Conservation (phyloP, 176 grass and related monocot species). For the Saccharum spontaneum region DNA sequence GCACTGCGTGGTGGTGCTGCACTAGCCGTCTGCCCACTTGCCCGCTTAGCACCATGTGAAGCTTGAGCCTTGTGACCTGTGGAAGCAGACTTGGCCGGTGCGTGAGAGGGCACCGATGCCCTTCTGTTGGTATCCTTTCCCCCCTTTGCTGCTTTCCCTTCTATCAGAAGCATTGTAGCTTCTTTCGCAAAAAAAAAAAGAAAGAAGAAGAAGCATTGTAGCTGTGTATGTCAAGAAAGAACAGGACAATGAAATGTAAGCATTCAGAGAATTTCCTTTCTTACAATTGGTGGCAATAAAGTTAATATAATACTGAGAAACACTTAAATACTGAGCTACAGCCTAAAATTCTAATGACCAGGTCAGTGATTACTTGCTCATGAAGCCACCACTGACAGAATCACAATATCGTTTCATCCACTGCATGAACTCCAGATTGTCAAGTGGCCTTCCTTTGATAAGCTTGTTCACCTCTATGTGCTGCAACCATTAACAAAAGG, state of each 20-base stretch:
- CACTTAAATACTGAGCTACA: neutral
- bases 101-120: conserved; percentile 55
- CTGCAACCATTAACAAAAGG: conserved; percentile 39
- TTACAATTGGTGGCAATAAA: too few species aligned
- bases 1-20: conserved; percentile 26
- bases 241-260: neutral
- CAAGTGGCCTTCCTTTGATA: conserved; percentile 81
- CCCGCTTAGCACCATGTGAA: conserved; percentile 47
- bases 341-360: neutral
- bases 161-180: conserved; percentile 89
- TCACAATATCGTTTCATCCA: conserved; percentile 96
- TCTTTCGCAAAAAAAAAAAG: too few species aligned
- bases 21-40: conserved; percentile 42
- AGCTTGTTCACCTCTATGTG: conserved; percentile 94
- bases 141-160: conserved; percentile 79
- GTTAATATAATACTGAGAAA: neutral
- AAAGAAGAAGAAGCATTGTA: conserved; percentile 76
- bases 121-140: conserved; percentile 92
- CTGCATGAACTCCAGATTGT: conserved; percentile 98
- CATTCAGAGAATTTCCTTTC: too few species aligned
- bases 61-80: conserved; percentile 50
- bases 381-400: conserved; percentile 55
- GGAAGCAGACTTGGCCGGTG: conserved; percentile 46
- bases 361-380: conserved; percentile 53
- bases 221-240: conserved; percentile 18